Percentiles rank a stretch among this genome's conserved stretches.
phyloP scores from a whole-genome alignment of 2,329 filamentous ascomycete species.

The Cladosporium sphaerospermum region DNA sequence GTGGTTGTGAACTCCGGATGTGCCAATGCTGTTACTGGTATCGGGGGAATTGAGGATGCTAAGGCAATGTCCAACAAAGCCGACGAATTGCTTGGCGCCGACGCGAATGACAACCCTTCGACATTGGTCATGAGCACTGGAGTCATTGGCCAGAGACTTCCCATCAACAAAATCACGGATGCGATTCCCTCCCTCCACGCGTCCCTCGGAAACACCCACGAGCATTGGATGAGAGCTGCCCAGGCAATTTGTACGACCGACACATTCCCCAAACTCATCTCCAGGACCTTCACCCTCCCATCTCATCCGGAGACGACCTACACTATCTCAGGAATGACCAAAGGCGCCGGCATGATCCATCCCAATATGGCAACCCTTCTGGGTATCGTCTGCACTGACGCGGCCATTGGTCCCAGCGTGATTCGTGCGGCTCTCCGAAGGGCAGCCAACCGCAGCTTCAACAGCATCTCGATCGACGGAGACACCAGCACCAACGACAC shows the following conservation, averaged over 20 bases:
- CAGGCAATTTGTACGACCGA: conserved; percentile 96
- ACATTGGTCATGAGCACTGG: conserved; percentile 99
- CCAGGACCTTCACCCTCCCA: conserved; percentile 74
- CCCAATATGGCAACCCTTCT: conserved; percentile 98
- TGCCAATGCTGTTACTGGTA: conserved; percentile 93
- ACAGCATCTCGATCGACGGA: conserved; percentile 93
- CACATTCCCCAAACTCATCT: conserved; percentile 94
- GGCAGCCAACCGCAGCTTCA: conserved; percentile 81
- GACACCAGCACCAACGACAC: conserved; percentile 98
- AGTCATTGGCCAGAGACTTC: conserved; percentile 90
- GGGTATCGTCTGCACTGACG: conserved; percentile 87
- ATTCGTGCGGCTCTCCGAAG: conserved; percentile 65
- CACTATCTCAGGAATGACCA: conserved; percentile 87
- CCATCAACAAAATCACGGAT: conserved; percentile 81
- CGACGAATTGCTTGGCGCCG: conserved; percentile 43
- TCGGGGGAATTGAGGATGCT: conserved; percentile 83
- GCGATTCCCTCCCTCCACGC: conserved; percentile 72
- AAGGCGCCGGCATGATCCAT: conserved; percentile 98
- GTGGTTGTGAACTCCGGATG: conserved; percentile 94
- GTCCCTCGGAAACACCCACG: conserved; percentile 66
- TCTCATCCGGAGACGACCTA: conserved; percentile 71
- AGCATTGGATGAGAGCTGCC: conserved; percentile 80
- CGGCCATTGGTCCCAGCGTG: conserved; percentile 62
- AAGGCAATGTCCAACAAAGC: conserved; percentile 73
- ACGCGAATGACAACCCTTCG: conserved; percentile 43